A percentile compares a stretch with the other conserved stretches of the same genome.
These are phyloP conservation scores for Guadua angustifolia DNA, from an alignment of 176 grass and related monocot species.

Conservation along the genomic window DNA sequence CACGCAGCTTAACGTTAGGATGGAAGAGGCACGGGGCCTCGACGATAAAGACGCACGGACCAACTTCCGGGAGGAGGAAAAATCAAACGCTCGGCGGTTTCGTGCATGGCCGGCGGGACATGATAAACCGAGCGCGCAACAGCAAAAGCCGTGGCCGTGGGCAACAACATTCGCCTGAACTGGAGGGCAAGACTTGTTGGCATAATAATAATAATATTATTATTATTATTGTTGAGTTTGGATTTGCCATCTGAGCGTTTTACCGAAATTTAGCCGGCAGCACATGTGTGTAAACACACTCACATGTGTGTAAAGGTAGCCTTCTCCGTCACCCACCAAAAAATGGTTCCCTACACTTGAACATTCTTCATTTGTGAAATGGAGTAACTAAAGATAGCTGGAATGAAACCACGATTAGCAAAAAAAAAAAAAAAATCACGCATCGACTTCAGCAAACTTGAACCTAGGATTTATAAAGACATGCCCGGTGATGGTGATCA, in stretches of 20 bases:
- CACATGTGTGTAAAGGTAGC: no score
- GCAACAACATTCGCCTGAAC: background rate
- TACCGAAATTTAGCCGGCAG: no score
- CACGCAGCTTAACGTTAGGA: background rate
- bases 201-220: no score
- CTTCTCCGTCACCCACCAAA: no score
- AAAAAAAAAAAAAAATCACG: background rate
- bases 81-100: background rate
- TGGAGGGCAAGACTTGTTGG: background rate
- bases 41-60: background rate
- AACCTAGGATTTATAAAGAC: background rate
- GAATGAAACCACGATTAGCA: background rate
- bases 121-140: background rate
- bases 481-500: no score
- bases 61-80: background rate
- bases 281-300: no score
- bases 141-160: slow-evolving; percentile 20
- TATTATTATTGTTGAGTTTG: no score
- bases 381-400: background rate
- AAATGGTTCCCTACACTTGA: background rate
- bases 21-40: slow-evolving; percentile 33
- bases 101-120: background rate
- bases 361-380: background rate
- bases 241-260: no score
- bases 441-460: background rate